These are phyloP conservation scores for Naganishia kalamii DNA, from an alignment of 768 basidiomycete species.

Conservation along the genomic window DNA sequence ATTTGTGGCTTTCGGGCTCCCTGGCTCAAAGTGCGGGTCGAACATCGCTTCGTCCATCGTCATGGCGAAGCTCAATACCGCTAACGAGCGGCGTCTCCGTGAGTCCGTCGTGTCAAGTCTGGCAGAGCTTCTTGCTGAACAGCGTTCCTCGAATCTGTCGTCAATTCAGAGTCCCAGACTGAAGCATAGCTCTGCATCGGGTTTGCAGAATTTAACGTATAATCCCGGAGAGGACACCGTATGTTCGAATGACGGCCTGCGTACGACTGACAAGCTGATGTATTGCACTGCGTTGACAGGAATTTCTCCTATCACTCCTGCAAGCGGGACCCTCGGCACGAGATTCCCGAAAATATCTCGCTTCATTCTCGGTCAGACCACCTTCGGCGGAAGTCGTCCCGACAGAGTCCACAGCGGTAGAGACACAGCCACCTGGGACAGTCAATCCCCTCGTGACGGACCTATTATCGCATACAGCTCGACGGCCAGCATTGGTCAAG, in stretches of 20 bases:
- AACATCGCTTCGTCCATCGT: background rate
- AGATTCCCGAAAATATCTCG: slow-evolving; percentile 83
- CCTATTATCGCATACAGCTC: slow-evolving; percentile 66
- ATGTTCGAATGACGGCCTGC: background rate
- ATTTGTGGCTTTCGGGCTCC: background rate
- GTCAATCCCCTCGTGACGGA: slow-evolving; percentile 51
- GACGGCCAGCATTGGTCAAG: slow-evolving; percentile 90
- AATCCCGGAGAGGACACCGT: slow-evolving; percentile 17
- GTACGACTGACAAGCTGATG: slow-evolving; percentile 8
- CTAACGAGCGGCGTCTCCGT: background rate
- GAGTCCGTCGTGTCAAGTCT: background rate
- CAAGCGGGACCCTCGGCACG: slow-evolving; percentile 84
- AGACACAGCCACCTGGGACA: slow-evolving; percentile 13
- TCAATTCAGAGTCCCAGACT: background rate
- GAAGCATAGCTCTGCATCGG: background rate
- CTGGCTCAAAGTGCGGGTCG: background rate
- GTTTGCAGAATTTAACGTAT: background rate
- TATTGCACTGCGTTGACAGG: slow-evolving; percentile 38
- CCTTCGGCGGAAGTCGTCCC: slow-evolving; percentile 43
- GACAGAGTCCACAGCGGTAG: slow-evolving; percentile 28
- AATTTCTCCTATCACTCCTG: slow-evolving; percentile 91
- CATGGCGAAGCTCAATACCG: background rate
- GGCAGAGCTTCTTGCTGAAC: background rate
- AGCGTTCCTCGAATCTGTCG: background rate
- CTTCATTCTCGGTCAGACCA: slow-evolving; percentile 59